phyloP scores from a whole-genome alignment of 129 eudicot species.

The Scalesia atractyloides region DNA sequence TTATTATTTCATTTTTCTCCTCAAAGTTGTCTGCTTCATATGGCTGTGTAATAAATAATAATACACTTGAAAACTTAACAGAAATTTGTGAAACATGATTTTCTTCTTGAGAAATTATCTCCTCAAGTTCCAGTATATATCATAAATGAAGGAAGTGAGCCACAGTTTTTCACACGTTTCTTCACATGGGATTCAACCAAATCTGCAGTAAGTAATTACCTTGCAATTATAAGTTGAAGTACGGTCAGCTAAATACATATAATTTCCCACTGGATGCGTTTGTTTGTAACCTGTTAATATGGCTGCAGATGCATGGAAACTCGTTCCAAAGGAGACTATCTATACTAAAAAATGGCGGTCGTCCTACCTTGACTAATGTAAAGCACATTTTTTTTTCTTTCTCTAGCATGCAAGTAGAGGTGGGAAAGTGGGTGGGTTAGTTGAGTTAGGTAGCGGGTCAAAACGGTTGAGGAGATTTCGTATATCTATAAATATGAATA shows the following conservation, averaged over 20 bases:
- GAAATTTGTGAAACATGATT: slow-evolving; percentile 63
- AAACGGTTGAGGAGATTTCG: neutral
- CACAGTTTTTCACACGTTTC: slow-evolving; percentile 91
- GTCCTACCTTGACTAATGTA: slow-evolving; percentile 60
- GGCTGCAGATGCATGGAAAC: slow-evolving; percentile 87
- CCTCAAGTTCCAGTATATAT: slow-evolving; percentile 65
- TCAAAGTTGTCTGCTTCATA: slow-evolving; percentile 12
- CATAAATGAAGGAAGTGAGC: slow-evolving; percentile 83
- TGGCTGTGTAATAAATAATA: slow-evolving; percentile 16
- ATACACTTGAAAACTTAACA: slow-evolving; percentile 34
- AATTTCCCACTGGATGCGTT: no score
- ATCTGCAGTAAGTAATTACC: slow-evolving; percentile 58
- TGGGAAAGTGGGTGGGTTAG: neutral
- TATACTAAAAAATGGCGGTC: slow-evolving; percentile 63
- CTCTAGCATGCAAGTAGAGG: slow-evolving; percentile 10
- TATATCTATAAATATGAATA: neutral
- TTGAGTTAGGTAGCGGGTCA: neutral
- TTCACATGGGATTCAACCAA: slow-evolving; percentile 88
- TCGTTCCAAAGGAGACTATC: slow-evolving; percentile 88
- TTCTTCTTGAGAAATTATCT: slow-evolving; percentile 78
- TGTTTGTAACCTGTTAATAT: slow-evolving; percentile 10
- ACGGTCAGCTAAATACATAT: neutral
- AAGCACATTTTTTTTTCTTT: slow-evolving; percentile 33
- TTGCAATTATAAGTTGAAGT: slow-evolving; percentile 15
- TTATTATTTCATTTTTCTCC: slow-evolving; percentile 3